phyloP scores from a whole-genome alignment of 1,284 basidiomycete genomes.

The Sphaerobolus stellatus region DNA sequence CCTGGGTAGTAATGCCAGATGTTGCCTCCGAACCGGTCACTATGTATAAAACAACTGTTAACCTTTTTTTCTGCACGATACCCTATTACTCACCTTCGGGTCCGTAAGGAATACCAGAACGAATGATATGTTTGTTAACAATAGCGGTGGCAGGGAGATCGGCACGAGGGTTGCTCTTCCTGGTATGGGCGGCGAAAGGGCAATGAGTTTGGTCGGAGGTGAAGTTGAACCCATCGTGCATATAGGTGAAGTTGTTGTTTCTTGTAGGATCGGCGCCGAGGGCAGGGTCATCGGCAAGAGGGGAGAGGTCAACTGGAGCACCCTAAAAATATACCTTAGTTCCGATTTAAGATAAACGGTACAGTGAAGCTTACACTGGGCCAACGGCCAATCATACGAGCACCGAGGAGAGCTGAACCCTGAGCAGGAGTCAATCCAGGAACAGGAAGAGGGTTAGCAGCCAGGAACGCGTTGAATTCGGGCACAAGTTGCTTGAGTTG shows the following conservation, averaged over 20 bases:
- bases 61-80: slow-evolving; percentile 18
- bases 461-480: slow-evolving; percentile 19
- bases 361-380: slow-evolving; percentile 13
- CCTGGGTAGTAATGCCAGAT: neutral
- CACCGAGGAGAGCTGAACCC: slow-evolving; percentile 22
- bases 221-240: neutral
- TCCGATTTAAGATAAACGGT: slow-evolving; percentile 3
- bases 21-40: neutral
- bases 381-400: slow-evolving; percentile 27
- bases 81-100: slow-evolving; percentile 22
- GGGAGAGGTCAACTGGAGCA: slow-evolving; percentile 23
- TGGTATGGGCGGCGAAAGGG: slow-evolving; percentile 32
- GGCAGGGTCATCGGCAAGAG: slow-evolving; percentile 18
- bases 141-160: slow-evolving; percentile 22
- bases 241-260: slow-evolving; percentile 29
- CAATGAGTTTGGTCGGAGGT: slow-evolving; percentile 19
- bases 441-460: slow-evolving; percentile 1
- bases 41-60: neutral
- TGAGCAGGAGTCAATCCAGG: slow-evolving; percentile 3
- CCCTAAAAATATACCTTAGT: slow-evolving; percentile 20
- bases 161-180: slow-evolving; percentile 27
- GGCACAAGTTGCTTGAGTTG: slow-evolving; percentile 14
- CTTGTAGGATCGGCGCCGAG: slow-evolving; percentile 13
- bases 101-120: slow-evolving; percentile 31
- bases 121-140: slow-evolving; percentile 17